Evolutionary conservation across 257 asterid species (phyloP).

Genomic region (Echites panduratus): DNA sequence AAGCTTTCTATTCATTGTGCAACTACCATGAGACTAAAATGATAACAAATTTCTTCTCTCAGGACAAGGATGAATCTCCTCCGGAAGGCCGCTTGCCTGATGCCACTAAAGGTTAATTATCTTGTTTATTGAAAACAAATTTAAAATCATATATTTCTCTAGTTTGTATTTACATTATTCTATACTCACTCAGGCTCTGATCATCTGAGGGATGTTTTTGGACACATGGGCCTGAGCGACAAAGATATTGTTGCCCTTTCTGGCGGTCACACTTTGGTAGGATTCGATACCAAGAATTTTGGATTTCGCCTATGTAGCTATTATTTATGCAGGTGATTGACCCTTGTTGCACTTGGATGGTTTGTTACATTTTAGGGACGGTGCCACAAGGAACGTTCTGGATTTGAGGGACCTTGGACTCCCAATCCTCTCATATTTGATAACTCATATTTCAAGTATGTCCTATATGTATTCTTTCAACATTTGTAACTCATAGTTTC

Average conservation of each 20-base stretch:
- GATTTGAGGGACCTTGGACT: conserved; percentile 88
- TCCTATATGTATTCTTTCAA: not conserved
- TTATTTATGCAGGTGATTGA: not conserved
- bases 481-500: not conserved
- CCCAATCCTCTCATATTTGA: conserved; percentile 73
- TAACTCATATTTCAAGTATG: conserved; percentile 63
- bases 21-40: not conserved
- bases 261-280: conserved; percentile 85
- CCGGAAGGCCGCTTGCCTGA: conserved; percentile 80
- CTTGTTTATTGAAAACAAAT: not conserved
- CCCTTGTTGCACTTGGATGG: not conserved
- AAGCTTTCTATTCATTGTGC: not conserved
- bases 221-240: conserved; percentile 82
- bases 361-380: conserved; percentile 40
- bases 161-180: not conserved
- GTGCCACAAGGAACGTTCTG: conserved; percentile 83
- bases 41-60: conserved; percentile 14
- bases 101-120: conserved; percentile 65
- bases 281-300: not conserved
- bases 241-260: conserved; percentile 81
- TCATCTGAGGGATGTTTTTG: conserved; percentile 76
- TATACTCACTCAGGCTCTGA: conserved; percentile 47
- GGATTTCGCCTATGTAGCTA: not conserved
- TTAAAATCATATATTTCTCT: not conserved
- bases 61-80: conserved; percentile 73